Percentiles rank a stretch among this genome's conserved stretches.
These are phyloP conservation scores for Calocybe cyanea DNA, from an alignment of 768 basidiomycete species.

Conservation along the genomic window DNA sequence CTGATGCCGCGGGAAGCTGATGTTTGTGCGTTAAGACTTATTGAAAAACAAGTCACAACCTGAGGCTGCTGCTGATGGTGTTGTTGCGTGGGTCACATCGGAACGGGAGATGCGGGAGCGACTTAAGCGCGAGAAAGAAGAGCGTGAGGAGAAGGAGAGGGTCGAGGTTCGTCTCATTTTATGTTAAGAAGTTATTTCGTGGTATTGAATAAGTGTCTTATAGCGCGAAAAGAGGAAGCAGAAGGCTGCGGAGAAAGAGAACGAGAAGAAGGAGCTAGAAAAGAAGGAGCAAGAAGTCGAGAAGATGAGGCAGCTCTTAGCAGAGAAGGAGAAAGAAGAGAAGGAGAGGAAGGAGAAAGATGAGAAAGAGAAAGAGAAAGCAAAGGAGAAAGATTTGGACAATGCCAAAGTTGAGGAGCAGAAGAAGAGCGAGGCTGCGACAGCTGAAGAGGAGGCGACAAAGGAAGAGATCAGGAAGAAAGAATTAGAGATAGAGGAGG, in stretches of 20 bases:
- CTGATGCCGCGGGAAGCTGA: constrained; percentile 53
- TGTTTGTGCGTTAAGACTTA: constrained; percentile 48
- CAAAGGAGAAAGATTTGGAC: constrained; percentile 16
- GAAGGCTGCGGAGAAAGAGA: constrained; percentile 54
- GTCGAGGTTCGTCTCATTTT: constrained; percentile 48
- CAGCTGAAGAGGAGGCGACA: constrained; percentile 22
- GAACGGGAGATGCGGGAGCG: constrained; percentile 77
- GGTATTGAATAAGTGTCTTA: not conserved
- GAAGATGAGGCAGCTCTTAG: constrained; percentile 45
- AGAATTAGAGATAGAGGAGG: constrained; percentile 21
- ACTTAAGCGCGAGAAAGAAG: constrained; percentile 71
- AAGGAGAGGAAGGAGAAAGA: constrained; percentile 43
- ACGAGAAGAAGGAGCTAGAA: constrained; percentile 59
- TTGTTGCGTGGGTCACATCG: constrained; percentile 65
- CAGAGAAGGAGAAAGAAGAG: constrained; percentile 50
- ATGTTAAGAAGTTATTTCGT: not conserved
- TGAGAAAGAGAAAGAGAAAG: constrained; percentile 27
- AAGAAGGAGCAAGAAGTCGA: constrained; percentile 60
- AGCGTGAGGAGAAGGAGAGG: constrained; percentile 63
- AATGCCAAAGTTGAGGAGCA: constrained; percentile 16
- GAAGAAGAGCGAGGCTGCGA: constrained; percentile 21
- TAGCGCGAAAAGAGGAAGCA: constrained; percentile 49
- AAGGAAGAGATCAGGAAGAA: constrained; percentile 24
- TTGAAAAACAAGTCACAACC: constrained; percentile 84
- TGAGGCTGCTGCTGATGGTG: constrained; percentile 65